Base-by-base conservation (phyloP, 371 early-diverging fungal species). In the Syncephalastrum sp. region DNA sequence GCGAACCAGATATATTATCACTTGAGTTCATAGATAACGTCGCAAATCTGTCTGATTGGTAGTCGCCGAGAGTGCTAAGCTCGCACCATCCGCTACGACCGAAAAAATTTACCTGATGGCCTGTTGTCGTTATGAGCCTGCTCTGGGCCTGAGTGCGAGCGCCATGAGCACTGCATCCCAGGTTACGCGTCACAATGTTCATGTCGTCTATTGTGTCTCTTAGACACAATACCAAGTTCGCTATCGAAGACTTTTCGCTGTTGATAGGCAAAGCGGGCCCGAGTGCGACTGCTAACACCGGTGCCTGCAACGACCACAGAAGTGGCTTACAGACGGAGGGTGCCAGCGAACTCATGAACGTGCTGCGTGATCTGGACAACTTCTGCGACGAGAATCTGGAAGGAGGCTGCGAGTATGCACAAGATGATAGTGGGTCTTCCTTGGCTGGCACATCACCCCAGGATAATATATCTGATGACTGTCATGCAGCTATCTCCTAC, bases 271-370 rank as follows among this genome's bases (percentile, higher is more conserved):
- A 29, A 19, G 19, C 43, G 15, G 23, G 21, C 46, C 17, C 47
- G 14, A 17, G 12, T 33, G 46, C 17, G 41, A 48, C 53, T 27
- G 23, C 47, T 5, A 14, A 50, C 27, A 33, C 52, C 8, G 24
- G 21, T 42, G 50, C 41, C 21, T 21, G 1, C 50, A 23, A 38
- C 44, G 42, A 29, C 0, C 29, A 7, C 29, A 29, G 29, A 4
- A 3, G 29, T 29, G 50, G 15, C n/a, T 15, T 51, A 29, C 24
- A 48, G 38, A 49, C 41, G 42, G 58, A 57, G n/a, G 65, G 69
- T 47, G 79, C 74, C 13, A 77, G 74, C 53, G 82, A 79, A 53
- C 58, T 85, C 25, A 73, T 85, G 60, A 77, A 78, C 55, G 77
- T 2, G 2, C 21, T 21, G 2, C 21, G 21, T 2, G 21, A 21